phyloP scores from a whole-genome alignment of 768 basidiomycete genomes.

The Strobilomyces dryophilus region DNA sequence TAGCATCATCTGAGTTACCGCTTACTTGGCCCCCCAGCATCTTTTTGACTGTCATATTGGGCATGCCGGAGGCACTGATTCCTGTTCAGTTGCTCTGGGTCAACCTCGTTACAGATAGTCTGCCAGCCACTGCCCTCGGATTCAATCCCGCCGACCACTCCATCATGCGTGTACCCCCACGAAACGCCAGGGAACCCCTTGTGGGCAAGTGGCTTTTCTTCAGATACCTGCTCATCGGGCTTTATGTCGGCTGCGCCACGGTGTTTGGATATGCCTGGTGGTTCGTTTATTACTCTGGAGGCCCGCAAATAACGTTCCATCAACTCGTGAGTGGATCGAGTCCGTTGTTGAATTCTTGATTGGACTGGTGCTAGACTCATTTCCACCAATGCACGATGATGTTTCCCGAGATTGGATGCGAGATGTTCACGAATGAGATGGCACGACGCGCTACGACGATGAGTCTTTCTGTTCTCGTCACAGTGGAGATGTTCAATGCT shows the following conservation, averaged over 20 bases:
- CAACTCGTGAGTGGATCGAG: constrained; percentile 69
- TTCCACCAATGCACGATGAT: constrained; percentile 85
- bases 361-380: constrained; percentile 59
- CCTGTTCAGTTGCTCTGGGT: constrained; percentile 99
- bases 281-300: constrained; percentile 89
- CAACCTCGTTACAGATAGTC: constrained; percentile 94
- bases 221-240: constrained; percentile 90
- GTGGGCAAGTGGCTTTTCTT: constrained; percentile 94
- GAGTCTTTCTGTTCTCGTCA: constrained; percentile 94
- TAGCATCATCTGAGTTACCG: background rate
- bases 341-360: background rate
- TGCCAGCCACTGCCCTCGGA: constrained; percentile 94
- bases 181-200: constrained; percentile 86
- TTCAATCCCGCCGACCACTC: constrained; percentile 97
- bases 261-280: constrained; percentile 99
- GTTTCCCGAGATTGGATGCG: constrained; percentile 91
- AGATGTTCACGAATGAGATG: constrained; percentile 91
- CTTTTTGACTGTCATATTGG: constrained; percentile 93
- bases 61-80: constrained; percentile 99
- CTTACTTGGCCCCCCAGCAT: constrained; percentile 49
- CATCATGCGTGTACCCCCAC: constrained; percentile 94
- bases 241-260: constrained; percentile 92
- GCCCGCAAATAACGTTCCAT: constrained; percentile 90
- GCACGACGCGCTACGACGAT: constrained; percentile 89
- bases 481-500: constrained; percentile 95